These are phyloP conservation scores for Geranomyces variabilis DNA, from an alignment of 192 early-diverging fungal genomes.

Conservation along the genomic window DNA sequence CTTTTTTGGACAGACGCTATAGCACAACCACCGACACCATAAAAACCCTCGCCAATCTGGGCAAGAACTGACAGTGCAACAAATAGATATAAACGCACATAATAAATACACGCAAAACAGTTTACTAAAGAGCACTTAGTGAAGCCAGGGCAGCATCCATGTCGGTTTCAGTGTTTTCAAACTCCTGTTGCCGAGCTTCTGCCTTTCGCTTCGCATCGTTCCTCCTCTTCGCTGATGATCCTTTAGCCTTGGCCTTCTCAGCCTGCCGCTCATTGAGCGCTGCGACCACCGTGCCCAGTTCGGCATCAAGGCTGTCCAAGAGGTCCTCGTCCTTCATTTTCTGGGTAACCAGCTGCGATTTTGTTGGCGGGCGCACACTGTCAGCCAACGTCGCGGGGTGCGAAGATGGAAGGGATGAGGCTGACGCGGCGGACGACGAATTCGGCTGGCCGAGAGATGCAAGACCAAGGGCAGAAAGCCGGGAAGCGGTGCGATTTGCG, in stretches of 20 bases:
- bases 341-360: neutral
- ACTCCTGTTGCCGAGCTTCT: slow-evolving; percentile 1
- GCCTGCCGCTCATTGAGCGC: neutral
- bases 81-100: neutral
- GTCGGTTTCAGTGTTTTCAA: slow-evolving; percentile 11
- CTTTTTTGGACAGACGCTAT: neutral
- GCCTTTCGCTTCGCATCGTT: neutral
- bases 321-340: slow-evolving; percentile 17
- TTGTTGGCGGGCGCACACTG: neutral
- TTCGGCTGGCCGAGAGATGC: neutral
- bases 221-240: neutral
- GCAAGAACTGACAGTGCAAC: too few relatives aligned
- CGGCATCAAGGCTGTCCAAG: slow-evolving; percentile 5
- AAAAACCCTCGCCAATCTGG: neutral
- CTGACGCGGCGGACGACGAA: neutral
- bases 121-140: neutral
- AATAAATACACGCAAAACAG: neutral
- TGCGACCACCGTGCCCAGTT: slow-evolving; percentile 1
- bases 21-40: neutral
- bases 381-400: slow-evolving; percentile 3
- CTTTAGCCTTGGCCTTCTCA: slow-evolving; percentile 5
- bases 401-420: neutral
- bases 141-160: neutral
- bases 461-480: slow-evolving; percentile 10
- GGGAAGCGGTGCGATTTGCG: slow-evolving; percentile 6